These are phyloP conservation scores for Rhododendron williamsianum DNA, from an alignment of 148 eudicot genomes.

Conservation along the genomic window DNA sequence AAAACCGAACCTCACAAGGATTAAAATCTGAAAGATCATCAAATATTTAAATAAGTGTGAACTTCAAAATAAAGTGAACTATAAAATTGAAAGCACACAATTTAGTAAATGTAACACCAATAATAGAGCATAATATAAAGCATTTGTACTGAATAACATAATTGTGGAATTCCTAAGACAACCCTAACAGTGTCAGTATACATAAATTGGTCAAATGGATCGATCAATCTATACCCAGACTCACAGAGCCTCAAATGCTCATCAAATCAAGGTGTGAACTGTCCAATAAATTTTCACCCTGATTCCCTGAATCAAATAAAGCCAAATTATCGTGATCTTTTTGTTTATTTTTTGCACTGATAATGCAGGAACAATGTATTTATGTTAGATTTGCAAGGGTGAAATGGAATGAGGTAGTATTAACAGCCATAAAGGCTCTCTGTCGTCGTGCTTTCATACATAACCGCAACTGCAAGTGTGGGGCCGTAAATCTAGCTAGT, in stretches of 20 bases:
- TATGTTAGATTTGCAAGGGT: no score
- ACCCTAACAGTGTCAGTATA: background rate
- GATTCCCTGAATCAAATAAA: background rate
- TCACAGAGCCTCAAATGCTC: background rate
- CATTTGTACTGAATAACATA: background rate
- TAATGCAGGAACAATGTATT: no score
- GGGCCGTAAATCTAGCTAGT: background rate
- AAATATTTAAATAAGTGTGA: background rate
- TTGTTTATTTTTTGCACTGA: no score
- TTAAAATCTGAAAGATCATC: slow-evolving; percentile 41
- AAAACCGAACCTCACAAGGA: slow-evolving; percentile 63
- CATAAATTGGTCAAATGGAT: background rate
- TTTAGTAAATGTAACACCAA: background rate
- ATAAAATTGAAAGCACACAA: no score
- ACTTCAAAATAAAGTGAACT: no score
- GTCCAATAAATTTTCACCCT: background rate
- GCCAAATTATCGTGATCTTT: background rate
- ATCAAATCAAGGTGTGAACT: background rate
- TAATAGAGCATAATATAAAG: background rate
- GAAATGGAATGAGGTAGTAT: no score
- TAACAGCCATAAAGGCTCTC: no score
- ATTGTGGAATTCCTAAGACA: background rate
- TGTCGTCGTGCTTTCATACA: background rate
- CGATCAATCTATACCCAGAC: background rate
- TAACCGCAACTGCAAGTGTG: background rate